Evolutionary conservation across 257 asterid genomes (phyloP).

Genomic region (Solanum chilense): DNA sequence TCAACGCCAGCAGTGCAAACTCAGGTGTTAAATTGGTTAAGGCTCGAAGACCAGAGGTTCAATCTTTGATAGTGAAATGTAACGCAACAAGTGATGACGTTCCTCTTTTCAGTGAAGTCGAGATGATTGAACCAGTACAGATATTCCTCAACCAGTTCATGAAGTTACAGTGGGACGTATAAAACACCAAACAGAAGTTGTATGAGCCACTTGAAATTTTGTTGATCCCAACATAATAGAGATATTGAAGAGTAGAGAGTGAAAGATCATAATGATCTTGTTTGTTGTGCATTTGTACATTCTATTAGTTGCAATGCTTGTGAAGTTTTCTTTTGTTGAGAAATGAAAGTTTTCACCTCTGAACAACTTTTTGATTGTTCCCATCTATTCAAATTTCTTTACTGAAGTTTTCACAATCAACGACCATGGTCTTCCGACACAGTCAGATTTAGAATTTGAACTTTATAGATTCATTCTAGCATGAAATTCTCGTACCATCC

Average conservation of each 20-base stretch:
- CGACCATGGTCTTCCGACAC: not conserved
- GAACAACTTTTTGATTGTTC: not conserved
- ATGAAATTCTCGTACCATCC: not conserved
- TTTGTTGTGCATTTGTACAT: not conserved
- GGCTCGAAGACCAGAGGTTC: not conserved
- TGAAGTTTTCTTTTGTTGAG: not conserved
- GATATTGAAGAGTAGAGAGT: not conserved
- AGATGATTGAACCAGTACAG: not conserved
- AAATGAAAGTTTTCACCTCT: not conserved
- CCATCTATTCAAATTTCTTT: not conserved
- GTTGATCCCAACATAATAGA: not conserved
- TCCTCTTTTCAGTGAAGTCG: not conserved
- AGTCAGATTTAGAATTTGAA: not conserved
- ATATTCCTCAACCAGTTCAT: not conserved
- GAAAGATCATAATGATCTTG: not conserved
- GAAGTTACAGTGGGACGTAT: not conserved
- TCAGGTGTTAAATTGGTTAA: not conserved
- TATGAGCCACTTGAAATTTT: not conserved
- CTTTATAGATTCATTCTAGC: not conserved
- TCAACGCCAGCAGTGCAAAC: not conserved
- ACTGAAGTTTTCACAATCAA: not conserved
- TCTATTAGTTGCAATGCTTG: not conserved
- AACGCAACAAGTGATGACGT: not conserved
- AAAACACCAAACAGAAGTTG: not conserved
- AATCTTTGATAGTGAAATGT: not conserved